phyloP scores from a whole-genome alignment of 1,284 basidiomycete genomes.

The Crepidotus sp. region DNA sequence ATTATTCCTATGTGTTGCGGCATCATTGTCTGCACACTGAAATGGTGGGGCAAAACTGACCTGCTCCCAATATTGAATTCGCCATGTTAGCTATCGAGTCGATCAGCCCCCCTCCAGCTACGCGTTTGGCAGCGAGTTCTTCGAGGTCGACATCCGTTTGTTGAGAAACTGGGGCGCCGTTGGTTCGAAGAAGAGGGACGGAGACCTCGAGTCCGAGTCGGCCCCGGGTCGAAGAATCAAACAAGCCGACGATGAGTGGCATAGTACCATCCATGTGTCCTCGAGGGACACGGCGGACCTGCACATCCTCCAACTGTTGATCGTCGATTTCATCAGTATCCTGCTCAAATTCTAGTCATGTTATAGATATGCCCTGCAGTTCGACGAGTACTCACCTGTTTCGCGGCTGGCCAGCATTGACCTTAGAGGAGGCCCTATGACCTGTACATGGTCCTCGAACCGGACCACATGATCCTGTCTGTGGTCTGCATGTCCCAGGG shows the following conservation, averaged over 20 bases:
- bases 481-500: slow-evolving; percentile 24
- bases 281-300: slow-evolving; percentile 26
- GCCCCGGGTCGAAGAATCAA: slow-evolving; percentile 52
- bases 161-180: slow-evolving; percentile 24
- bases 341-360: slow-evolving; percentile 58
- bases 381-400: slow-evolving; percentile 46
- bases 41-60: slow-evolving; percentile 31
- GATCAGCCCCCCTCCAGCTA: slow-evolving; percentile 69
- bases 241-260: slow-evolving; percentile 69
- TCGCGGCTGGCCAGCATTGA: slow-evolving; percentile 69
- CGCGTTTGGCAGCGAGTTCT: slow-evolving; percentile 55
- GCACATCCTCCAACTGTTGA: slow-evolving; percentile 29
- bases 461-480: slow-evolving; percentile 38
- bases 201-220: slow-evolving; percentile 46
- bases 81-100: slow-evolving; percentile 92
- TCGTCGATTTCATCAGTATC: slow-evolving; percentile 72
- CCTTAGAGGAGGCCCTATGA: slow-evolving; percentile 56
- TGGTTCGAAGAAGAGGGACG: slow-evolving; percentile 36
- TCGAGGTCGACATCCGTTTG: slow-evolving; percentile 50
- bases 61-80: slow-evolving; percentile 94
- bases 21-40: slow-evolving; percentile 9
- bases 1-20: slow-evolving; percentile 65
- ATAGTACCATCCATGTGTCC: slow-evolving; percentile 45
- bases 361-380: slow-evolving; percentile 5
- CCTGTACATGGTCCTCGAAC: slow-evolving; percentile 58